Conservation (phyloP, 2,329 filamentous ascomycete genomes). For the Phyllosticta citriasiana region DNA sequence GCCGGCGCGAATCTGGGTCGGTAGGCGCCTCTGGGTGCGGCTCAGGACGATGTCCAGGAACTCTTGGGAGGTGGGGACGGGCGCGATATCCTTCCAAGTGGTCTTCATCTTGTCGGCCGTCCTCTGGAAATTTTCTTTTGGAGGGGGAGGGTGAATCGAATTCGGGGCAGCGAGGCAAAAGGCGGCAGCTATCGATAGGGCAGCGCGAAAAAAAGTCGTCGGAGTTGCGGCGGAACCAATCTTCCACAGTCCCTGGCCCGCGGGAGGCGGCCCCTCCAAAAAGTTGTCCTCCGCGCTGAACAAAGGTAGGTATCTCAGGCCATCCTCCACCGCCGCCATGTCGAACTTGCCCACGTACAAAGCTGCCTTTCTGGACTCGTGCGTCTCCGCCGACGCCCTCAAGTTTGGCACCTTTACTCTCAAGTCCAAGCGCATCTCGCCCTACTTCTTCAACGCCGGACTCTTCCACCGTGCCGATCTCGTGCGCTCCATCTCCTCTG, state of each 20-base stretch:
- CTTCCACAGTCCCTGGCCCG: slow-evolving; percentile 1
- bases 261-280: background rate
- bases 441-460: slow-evolving; percentile 97
- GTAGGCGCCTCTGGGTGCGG: slow-evolving; percentile 72
- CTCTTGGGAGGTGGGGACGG: slow-evolving; percentile 85
- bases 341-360: slow-evolving; percentile 39
- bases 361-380: slow-evolving; percentile 58
- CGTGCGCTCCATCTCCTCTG: slow-evolving; percentile 65
- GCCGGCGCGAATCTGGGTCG: slow-evolving; percentile 88
- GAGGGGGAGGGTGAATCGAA: background rate
- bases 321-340: background rate
- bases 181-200: slow-evolving; percentile 9
- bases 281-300: slow-evolving; percentile 2
- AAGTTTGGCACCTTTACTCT: slow-evolving; percentile 79
- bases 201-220: slow-evolving; percentile 7
- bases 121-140: background rate
- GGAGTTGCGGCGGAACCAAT: slow-evolving; percentile 2
- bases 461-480: slow-evolving; percentile 76
- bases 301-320: background rate
- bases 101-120: slow-evolving; percentile 15
- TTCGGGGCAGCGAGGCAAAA: background rate
- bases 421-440: slow-evolving; percentile 82
- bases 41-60: slow-evolving; percentile 96
- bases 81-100: slow-evolving; percentile 56
- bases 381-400: slow-evolving; percentile 57